Base-by-base conservation (phyloP, 805 yeast species). In the Nakazawaea ishiwadae region DNA sequence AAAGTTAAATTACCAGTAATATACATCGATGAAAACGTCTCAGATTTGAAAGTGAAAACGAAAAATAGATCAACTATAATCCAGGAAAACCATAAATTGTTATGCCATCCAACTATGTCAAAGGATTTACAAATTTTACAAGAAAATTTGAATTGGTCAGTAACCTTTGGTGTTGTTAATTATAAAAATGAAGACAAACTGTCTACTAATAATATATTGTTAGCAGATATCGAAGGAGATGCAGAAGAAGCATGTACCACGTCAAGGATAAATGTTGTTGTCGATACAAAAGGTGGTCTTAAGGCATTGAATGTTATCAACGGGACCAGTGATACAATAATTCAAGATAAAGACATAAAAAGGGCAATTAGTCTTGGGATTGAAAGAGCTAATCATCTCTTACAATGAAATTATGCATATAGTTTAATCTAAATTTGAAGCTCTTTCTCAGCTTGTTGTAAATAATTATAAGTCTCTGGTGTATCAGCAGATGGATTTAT, bases 221-320 rank as follows among this genome's bases (percentile, higher is more conserved):
- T 88, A 35, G 79, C 85, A 1, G 96, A 88, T 55, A 53, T 86
- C 31, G 95, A 87, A 56, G 95, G 95, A 11, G 91, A 84, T 46
- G 83, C 89, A 4, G 96, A 88, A 58, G 95, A 87, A 52, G 54
- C 66, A 10, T 69, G 79, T 24, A 69, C 81, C 3, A 61, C 60
- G 33, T 76, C 84, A 32, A 70, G 77, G 15, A 61, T 86, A 12
- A 61, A 68, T 17, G 68, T 78, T 1, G 67, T 79, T 12, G 36
- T 50, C 29, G 41, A 45, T 44, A 43, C 41, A 45, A 16, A 27
- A 16, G 31, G 29, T 11, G 14, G 10, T 9, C 14, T 41, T 10
- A 37, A 32, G 20, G 18, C 35, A 2, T 26, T 42, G 19, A 37
- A 36, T 17, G 29, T 68, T 17, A 54, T 81, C 3, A 54, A 66